Percentiles rank a stretch among this genome's conserved stretches.
Evolutionary conservation across 192 early-diverging fungal species (phyloP).

Genomic region (Rhizophlyctis rosea): DNA sequence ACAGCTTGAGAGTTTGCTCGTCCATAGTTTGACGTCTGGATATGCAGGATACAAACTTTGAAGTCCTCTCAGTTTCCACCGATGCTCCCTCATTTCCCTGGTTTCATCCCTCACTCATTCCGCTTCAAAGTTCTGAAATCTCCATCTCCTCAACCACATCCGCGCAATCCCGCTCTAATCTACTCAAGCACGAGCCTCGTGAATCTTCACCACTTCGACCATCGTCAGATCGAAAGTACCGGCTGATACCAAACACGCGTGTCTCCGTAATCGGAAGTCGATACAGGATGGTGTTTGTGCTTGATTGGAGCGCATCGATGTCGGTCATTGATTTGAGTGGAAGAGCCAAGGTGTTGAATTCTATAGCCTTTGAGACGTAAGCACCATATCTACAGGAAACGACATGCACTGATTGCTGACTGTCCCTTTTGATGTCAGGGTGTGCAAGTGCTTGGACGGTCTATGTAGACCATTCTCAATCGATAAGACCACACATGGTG

Average conservation of each 20-base stretch:
- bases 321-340: conserved; percentile 40
- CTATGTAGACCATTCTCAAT: conserved; percentile 42
- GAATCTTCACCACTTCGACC: background rate
- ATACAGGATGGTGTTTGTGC: conserved; percentile 63
- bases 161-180: background rate
- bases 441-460: conserved; percentile 52
- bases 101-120: background rate
- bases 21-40: too few relatives aligned
- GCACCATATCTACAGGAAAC: too few relatives aligned
- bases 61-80: background rate
- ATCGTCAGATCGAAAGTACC: conserved; percentile 6
- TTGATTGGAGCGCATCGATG: conserved; percentile 70
- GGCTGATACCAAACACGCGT: conserved; percentile 65
- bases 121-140: background rate
- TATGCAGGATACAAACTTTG: background rate
- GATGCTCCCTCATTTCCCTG: background rate
- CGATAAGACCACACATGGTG: conserved; percentile 25
- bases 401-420: too few relatives aligned
- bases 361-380: conserved; percentile 48
- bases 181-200: background rate
- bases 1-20: too few relatives aligned
- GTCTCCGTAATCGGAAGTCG: conserved; percentile 55
- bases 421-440: too few relatives aligned
- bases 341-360: conserved; percentile 36
- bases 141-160: conserved; percentile 1